Percentiles rank a stretch among this genome's conserved stretches.
Evolutionary conservation across 768 basidiomycete genomes (phyloP).

Genomic region (Suillus bovinus): DNA sequence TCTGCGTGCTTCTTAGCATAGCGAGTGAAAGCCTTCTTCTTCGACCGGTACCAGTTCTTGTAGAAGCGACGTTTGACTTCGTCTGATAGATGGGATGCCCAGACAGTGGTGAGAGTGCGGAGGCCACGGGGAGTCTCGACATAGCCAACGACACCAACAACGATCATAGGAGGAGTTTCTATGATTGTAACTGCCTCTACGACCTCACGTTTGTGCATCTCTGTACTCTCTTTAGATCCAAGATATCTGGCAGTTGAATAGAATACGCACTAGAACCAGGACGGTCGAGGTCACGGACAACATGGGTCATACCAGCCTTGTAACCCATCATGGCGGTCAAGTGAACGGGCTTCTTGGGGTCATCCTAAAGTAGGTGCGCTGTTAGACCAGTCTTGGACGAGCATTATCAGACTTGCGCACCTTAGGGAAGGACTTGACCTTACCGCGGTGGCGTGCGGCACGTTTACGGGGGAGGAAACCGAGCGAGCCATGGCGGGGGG

Average conservation of each 20-base stretch:
- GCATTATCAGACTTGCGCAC: constrained; percentile 44
- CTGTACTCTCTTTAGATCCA: constrained; percentile 39
- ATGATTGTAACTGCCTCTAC: constrained; percentile 96
- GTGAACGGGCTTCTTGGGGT: constrained; percentile 98
- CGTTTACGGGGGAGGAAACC: constrained; percentile 98
- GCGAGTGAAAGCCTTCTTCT: constrained; percentile 99
- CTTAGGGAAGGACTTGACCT: constrained; percentile 99
- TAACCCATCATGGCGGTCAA: constrained; percentile 98
- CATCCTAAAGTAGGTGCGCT: constrained; percentile 63
- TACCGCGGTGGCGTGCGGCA: constrained; percentile 95
- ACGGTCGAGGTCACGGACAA: constrained; percentile 98
- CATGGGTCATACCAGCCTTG: constrained; percentile 99
- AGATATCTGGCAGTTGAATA: background rate
- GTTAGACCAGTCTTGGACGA: constrained; percentile 11
- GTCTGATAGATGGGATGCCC: constrained; percentile 97
- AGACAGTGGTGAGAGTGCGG: constrained; percentile 97
- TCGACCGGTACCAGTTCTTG: constrained; percentile 99
- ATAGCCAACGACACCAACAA: constrained; percentile 98
- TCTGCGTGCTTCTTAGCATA: constrained; percentile 99
- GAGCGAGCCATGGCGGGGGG: constrained; percentile 96
- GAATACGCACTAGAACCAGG: constrained; percentile 91
- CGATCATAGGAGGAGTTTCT: constrained; percentile 95
- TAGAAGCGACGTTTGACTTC: constrained; percentile 99
- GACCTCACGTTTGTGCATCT: constrained; percentile 99
- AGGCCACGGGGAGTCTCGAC: constrained; percentile 99